Evolutionary conservation across 2,329 filamentous ascomycete genomes (phyloP), one percentile per base, ranked within the genome.

Genomic region (Elsinoe australis): DNA sequence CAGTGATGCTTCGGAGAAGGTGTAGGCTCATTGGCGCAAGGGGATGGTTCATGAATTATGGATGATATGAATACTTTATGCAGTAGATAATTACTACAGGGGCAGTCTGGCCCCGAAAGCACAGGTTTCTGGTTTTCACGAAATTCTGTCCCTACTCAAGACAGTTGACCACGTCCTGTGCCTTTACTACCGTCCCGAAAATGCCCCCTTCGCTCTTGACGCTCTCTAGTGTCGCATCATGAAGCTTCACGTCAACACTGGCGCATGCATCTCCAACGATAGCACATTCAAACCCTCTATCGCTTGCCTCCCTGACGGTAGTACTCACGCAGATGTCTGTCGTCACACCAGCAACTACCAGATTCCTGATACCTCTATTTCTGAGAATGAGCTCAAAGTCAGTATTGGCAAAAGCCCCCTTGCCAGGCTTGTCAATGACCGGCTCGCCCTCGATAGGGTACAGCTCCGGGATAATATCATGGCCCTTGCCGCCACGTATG

Each of bases 291-390:
- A 73, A 76, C 0, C 73, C 74, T 4, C 71, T 67, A 61, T 78
- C 74, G 51, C 71, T 76, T 8, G 73, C 75, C 57, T 78, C 74
- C 15, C 74, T 64, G 60, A 78, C 73, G 4, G 74, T 78, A 6
- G 67, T 75, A 18, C 69, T 71, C 2, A 78, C 73, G 54, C 72
- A 76, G 9, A 74, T 73, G 58, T 78, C 74, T 0, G 74, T 76
- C 4, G 74, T 78, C 3, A 78, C 73, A 3, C 75, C 75, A 12
- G 67, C 70, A 12, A 78, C 56, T 9, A 78, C 64, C 47, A 79
- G 59, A 54, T 78, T 77, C 54, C 64, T 71, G 12, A 78, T 61
- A 0, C 73, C 71, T 47, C 69, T 72, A 39, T 70, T 68, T n/a
- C 68, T 65, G 19, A 79, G 62, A 44, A 72, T 56, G 0, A 71